A percentile compares a stretch with the other conserved stretches of the same genome.
Evolutionary conservation across 2,329 filamentous ascomycete species (phyloP).

Genomic region (Diaporthe sp.): DNA sequence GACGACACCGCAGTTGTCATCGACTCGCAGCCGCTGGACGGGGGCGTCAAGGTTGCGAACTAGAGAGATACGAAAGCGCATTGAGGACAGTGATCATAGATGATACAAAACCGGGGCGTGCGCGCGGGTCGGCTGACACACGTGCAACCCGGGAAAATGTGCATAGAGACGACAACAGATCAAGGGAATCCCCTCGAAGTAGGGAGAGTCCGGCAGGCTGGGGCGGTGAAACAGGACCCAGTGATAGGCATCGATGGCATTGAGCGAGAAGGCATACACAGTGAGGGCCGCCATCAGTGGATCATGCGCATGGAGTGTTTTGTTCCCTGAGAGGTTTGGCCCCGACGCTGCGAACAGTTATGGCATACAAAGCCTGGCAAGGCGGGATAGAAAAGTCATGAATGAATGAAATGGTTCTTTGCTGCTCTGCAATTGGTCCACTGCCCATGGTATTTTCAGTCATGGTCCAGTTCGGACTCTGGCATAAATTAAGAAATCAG

Average conservation of each 20-base stretch:
- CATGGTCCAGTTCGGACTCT: neutral
- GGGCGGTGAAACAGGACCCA: constrained; percentile 26
- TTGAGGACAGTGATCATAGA: constrained; percentile 4
- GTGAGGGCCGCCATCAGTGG: neutral
- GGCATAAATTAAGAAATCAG: too few species aligned
- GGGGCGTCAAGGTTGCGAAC: constrained; percentile 35
- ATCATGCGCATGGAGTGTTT: neutral
- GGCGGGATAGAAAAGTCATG: constrained; percentile 12
- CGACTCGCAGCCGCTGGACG: constrained; percentile 12
- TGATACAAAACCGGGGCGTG: neutral
- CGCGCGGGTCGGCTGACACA: neutral
- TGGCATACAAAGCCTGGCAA: neutral
- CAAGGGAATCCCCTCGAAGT: neutral
- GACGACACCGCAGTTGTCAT: constrained; percentile 15
- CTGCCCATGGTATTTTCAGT: neutral
- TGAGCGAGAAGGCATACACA: neutral
- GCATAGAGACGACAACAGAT: constrained; percentile 13
- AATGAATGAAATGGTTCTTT: constrained; percentile 13
- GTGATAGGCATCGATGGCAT: neutral
- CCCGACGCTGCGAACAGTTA: neutral
- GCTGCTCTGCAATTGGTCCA: too few species aligned
- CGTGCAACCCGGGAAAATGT: neutral
- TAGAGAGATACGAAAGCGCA: neutral
- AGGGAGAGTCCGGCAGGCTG: neutral
- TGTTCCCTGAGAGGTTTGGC: neutral